Base-by-base conservation (phyloP, 768 basidiomycete species). In the Auriculariales sp. region DNA sequence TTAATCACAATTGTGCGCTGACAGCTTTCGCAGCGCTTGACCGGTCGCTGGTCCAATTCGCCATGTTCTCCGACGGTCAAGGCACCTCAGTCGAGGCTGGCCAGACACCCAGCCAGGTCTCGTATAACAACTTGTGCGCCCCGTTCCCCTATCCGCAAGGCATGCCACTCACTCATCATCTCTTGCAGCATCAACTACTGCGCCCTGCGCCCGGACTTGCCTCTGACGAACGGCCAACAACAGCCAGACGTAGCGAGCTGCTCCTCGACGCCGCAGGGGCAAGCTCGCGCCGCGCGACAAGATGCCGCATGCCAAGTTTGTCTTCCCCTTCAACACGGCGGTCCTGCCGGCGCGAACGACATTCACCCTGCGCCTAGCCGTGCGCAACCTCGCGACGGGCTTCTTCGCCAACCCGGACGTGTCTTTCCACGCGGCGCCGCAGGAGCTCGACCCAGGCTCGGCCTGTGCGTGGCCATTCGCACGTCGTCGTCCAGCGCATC, bases 391-490 rank as follows among this genome's bases (percentile, higher is more conserved):
- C 58, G 60, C 70, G 50, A 73, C 73, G 27, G 77, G 77, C 32
- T 68, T 66, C 62, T 80, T 83, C 59, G 74, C 73, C 49, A 75
- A 78, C 55, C 70, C 76, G 0, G 59, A 73, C 53, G 57, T 64
- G 48, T 74, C 70, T 54, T 78, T 74, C 61, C 78, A 74, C 52
- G 64, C 69, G 28, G 80, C 74, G 19, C 79, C 76, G 27, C 77
- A 79, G 58, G 69, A 73, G 47, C 57, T 78, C 25, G 72, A 79
- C 57, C 57, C n/a, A n/a, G 24, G 0, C 59, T 66, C 44, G 79
- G 79, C 9, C 63, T 68, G 48, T 73, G 81, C 58, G 62, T 71
- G 50, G 78, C 75, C 74, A 77, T 62, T 74, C 72, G 3, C 79
- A 82, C 59, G 64, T 79, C 55, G 75, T 77, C 54, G 65, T 79